A percentile compares a stretch with the other conserved stretches of the same genome.
Conservation (phyloP, 2,329 filamentous ascomycete species). For the Chaetomium olivaceum region DNA sequence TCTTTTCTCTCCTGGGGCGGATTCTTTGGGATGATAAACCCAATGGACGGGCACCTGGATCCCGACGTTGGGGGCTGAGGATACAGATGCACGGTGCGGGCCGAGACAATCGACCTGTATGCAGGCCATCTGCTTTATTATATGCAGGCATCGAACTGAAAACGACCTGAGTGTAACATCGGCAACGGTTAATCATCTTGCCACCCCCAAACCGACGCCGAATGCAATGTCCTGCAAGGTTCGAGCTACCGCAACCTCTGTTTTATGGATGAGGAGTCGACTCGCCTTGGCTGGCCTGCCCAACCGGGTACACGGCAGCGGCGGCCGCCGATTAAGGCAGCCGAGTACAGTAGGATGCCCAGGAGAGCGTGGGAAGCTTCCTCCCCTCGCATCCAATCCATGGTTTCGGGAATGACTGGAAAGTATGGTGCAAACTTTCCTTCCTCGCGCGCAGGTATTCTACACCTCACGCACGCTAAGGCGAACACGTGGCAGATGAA, state of each 20-base stretch:
- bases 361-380: neutral
- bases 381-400: too few relatives aligned
- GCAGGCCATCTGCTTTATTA: neutral
- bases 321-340: slow-evolving; percentile 5
- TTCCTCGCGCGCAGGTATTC: too few relatives aligned
- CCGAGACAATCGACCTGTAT: neutral
- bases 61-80: neutral
- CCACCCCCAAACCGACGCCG: neutral
- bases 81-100: neutral
- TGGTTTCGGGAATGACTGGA: too few relatives aligned
- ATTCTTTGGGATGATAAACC: neutral
- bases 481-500: too few relatives aligned
- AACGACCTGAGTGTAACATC: neutral
- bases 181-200: neutral
- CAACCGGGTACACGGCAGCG: slow-evolving; percentile 7
- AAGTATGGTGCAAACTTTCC: too few relatives aligned
- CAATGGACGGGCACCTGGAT: neutral
- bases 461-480: too few relatives aligned
- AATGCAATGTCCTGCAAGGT: neutral
- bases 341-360: neutral
- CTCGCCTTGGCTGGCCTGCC: slow-evolving; percentile 1
- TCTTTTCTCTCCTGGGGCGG: neutral
- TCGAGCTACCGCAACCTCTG: neutral
- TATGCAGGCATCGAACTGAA: neutral
- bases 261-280: slow-evolving; percentile 5